Evolutionary conservation across 169 alveolate species (phyloP), one percentile per base, ranked within the genome.

Genomic region (Plasmodium inui): DNA sequence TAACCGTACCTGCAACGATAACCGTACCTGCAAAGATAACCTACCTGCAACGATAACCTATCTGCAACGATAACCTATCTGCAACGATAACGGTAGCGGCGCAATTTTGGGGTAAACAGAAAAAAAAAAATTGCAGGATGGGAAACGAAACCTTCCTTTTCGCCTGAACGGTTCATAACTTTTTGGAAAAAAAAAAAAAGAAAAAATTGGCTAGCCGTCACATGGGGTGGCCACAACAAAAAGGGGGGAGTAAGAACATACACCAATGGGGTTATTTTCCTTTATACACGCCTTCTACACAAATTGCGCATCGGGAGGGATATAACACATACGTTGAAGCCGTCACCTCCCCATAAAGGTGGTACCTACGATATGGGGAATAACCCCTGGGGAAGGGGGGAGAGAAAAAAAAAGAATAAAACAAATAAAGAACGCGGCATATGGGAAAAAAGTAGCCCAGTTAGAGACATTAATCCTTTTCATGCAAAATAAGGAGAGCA

Each of bases 201-300:
- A 67, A 67, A 67, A 67, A 67, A 67, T 8, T 26, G 76, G 76
- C 76, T 67, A 67, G 76, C 76, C n/a, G 76, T 67, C 37, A 26
- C 30, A 67, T 28, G 39, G 76, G n/a, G 37, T 19, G 37, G 76
- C 76, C 76, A 26, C 76, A 19, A n/a, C n/a, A n/a, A n/a, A 22
- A 67, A 8, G n/a, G 37, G 41, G 19, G 37, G 0, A 55, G 4
- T 3, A 67, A 19, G 2, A 67, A 67, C 17, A 28, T 28, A 67
- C 37, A 67, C 37, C 76, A 19, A 26, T 28, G 4, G 4, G 37
- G n/a, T 67, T 30, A 19, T 2, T 8, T 50, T 14, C 61, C 1
- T 50, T 50, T 14, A 50, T 14, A 17, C 61, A 50, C 19, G 19
- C 26, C 22, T 50, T 7, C 22, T 14, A 50, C 61, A 14, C 19